These are phyloP conservation scores for Camelina sativa DNA, from an alignment of 345 rosid genomes.

Conservation along the genomic window DNA sequence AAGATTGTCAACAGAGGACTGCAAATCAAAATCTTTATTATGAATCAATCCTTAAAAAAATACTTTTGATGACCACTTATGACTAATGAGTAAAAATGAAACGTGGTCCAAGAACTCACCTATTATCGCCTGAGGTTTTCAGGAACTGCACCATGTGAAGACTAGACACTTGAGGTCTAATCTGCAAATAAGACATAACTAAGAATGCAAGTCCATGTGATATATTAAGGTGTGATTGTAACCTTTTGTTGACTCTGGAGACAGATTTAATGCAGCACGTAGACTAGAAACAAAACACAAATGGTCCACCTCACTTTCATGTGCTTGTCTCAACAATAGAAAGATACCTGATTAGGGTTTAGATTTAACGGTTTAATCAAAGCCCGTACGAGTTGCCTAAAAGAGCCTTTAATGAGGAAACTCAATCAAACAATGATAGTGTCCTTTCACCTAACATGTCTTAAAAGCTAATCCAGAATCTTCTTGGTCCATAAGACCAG, in stretches of 20 bases:
- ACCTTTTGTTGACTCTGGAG: slow-evolving; percentile 34
- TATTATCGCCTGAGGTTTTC: neutral
- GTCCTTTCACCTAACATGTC: slow-evolving; percentile 42
- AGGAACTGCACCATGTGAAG: slow-evolving; percentile 33
- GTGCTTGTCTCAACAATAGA: slow-evolving; percentile 31
- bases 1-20: neutral
- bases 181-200: slow-evolving; percentile 32
- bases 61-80: neutral
- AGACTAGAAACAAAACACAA: slow-evolving; percentile 26
- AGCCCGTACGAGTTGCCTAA: slow-evolving; percentile 43
- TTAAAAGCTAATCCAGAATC: slow-evolving; percentile 29
- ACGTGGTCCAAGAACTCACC: slow-evolving; percentile 33
- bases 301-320: slow-evolving; percentile 29
- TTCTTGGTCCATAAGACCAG: slow-evolving; percentile 19
- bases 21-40: slow-evolving; percentile 10
- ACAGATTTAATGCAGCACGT: slow-evolving; percentile 31
- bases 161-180: slow-evolving; percentile 25
- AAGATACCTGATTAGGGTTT: slow-evolving; percentile 28
- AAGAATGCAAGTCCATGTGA: slow-evolving; percentile 39
- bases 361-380: slow-evolving; percentile 28
- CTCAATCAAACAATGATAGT: slow-evolving; percentile 38
- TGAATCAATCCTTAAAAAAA: neutral
- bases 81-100: slow-evolving; percentile 13
- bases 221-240: slow-evolving; percentile 13
- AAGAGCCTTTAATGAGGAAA: slow-evolving; percentile 36